Base-by-base conservation (phyloP, 2,329 filamentous ascomycete genomes). In the Neocucurbitaria cava region DNA sequence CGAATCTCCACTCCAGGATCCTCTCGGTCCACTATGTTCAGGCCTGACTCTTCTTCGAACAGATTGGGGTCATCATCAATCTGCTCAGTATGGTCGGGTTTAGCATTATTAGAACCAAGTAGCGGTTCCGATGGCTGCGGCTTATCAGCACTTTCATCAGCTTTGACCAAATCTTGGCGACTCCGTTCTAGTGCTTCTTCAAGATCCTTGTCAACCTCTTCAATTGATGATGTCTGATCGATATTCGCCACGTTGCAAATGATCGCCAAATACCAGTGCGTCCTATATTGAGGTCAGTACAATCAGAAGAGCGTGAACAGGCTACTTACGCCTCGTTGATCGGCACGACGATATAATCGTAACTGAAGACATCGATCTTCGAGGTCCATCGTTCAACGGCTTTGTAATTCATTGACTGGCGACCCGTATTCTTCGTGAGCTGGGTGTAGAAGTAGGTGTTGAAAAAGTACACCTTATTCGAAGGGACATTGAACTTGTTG, bases 261-360 rank as follows among this genome's bases (percentile, higher is more conserved):
- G 51, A 99, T 94, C 7, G 92, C 92, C 61, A 98, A 80, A 76
- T 95, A 98, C 95, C 96, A 99, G 75, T 99, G 95, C 1, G 58
- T 50, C 18, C 53, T 59, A 36, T 3, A 17, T n/a, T 26, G 2
- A 10, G 7, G 24, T 69, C 42, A 65, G 49, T 35, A 26, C 3
- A 10, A 5, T 3, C 38, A 20, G 7, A 23, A 21, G 15, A 21
- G 9, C 9, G 6, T 2, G 5, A 9, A 6, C 17, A 20, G 45
- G 65, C 53, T 24, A 42, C 68, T 18, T 58, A 70, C 64, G 86
- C 81, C 70, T 97, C 90, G 66, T 96, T 96, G 72, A 99, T 91
- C 0, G 95, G 95, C 6, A 99, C 89, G 10, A 98, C 83, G 54
- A 98, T 87, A 72, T 93, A 97, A 70, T 96, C 91, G 65, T 91